Evolutionary conservation across 176 grass and related monocot species (phyloP).

Genomic region (Phoenix roebelenii): DNA sequence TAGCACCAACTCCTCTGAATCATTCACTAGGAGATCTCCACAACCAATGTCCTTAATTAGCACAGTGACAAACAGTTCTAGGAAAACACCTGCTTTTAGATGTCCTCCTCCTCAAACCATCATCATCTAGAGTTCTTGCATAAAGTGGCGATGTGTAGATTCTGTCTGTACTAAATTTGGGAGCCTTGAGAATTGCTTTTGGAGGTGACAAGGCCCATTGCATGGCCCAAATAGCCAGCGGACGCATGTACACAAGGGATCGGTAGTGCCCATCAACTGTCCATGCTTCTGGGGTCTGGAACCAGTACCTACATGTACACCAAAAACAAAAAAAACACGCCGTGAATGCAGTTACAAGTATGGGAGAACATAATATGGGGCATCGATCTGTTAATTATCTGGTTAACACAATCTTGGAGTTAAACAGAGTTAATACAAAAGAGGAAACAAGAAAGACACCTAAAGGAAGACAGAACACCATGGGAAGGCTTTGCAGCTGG

Average conservation of each 20-base stretch:
- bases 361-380: too few relatives aligned
- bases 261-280: conserved; percentile 74
- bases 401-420: too few relatives aligned
- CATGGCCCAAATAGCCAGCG: conserved; percentile 91
- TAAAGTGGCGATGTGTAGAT: conserved; percentile 31
- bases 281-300: conserved; percentile 94
- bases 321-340: neutral
- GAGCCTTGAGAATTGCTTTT: conserved; percentile 48
- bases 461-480: too few relatives aligned
- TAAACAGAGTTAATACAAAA: too few relatives aligned
- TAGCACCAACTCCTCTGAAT: too few relatives aligned
- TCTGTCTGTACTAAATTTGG: conserved; percentile 72
- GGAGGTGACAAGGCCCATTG: conserved; percentile 60
- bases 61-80: conserved; percentile 32
- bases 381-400: too few relatives aligned
- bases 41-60: too few relatives aligned
- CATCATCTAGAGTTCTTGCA: conserved; percentile 39
- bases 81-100: conserved; percentile 51
- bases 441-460: too few relatives aligned
- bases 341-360: too few relatives aligned
- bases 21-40: too few relatives aligned
- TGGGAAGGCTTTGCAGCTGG: too few relatives aligned
- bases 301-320: conserved; percentile 59
- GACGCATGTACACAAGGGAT: conserved; percentile 82
- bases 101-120: conserved; percentile 38